phyloP scores from a whole-genome alignment of 495 filamentous ascomycete genomes.

The Daldinia vernicosa region DNA sequence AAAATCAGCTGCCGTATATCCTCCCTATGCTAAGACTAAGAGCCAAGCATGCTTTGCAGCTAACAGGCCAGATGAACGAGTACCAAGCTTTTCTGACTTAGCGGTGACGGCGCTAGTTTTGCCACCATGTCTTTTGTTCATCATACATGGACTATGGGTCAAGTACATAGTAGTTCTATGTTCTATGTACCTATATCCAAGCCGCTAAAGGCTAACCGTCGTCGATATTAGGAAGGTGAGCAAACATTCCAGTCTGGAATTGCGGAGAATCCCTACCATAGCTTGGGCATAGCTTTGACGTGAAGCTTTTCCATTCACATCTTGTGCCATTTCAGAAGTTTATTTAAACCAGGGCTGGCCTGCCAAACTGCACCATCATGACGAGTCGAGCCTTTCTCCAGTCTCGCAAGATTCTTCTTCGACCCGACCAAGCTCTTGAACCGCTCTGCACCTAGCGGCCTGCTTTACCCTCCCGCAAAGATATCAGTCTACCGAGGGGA shows the following conservation, averaged over 20 bases:
- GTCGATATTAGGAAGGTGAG: constrained; percentile 43
- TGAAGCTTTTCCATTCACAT: constrained; percentile 20
- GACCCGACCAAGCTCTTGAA: constrained; percentile 4
- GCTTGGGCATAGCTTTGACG: constrained; percentile 34
- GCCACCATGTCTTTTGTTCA: constrained; percentile 25
- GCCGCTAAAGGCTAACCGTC: constrained; percentile 16
- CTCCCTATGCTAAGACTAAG: constrained; percentile 7
- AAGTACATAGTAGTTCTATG: constrained; percentile 10
- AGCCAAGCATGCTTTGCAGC: constrained; percentile 27
- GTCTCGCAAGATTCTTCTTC: constrained; percentile 15
- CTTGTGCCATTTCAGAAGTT: constrained; percentile 17
- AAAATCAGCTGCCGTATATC: constrained; percentile 31
- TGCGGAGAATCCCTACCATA: constrained; percentile 42
- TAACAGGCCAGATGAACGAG: constrained; percentile 26
- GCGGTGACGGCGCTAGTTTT: constrained; percentile 36
- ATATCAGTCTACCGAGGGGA: constrained; percentile 12
- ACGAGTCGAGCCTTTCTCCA: constrained; percentile 21
- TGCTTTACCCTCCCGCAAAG: constrained; percentile 16
- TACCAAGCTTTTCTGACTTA: constrained; percentile 33
- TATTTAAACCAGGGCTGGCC: constrained; percentile 31
- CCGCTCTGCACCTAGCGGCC: constrained; percentile 12
- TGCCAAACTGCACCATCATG: constrained; percentile 3
- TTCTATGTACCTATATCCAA: constrained; percentile 20
- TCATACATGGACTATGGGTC: not conserved
- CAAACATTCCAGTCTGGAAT: constrained; percentile 38